Base-by-base conservation (phyloP, 2,329 filamentous ascomycete genomes). In the Calonectria hongkongensis region DNA sequence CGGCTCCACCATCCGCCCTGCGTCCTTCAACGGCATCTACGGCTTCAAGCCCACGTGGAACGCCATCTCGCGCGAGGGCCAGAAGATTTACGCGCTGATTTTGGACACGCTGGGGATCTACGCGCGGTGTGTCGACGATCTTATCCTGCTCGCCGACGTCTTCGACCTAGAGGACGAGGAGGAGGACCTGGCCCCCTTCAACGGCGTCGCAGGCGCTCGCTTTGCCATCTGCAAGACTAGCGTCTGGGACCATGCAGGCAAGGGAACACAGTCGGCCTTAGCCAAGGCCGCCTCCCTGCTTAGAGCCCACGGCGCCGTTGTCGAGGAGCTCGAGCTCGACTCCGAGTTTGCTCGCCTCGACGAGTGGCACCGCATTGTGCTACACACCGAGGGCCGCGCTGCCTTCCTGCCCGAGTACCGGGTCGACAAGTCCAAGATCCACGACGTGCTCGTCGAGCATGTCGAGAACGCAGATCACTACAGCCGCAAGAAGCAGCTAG, bases 21-120 rank as follows among this genome's bases (percentile, higher is more conserved):
- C 86, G 0, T 92, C 91, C 0, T 94, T 90, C 83, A 93, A 91
- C 75, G 92, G 92, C 10, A 86, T 92, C n/a, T 94, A 91, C 74
- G 91, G 87, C 1, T 85, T 93, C 74, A 94, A 94, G 80, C 92
- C 92, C 7, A 94, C 92, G 0, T 93, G 91, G 90, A 89, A 89
- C 72, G 84, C 90, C 1, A 87, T 94, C 54, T 91, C 88, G 2
- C 86, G 90, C 0, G 92, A 94, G 79, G 92, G 92, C 0, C 86
- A 89, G 69, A 91, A 90, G 81, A 83, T 90, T 5, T 92, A 90
- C 78, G 89, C 90, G 2, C 81, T 91, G 4, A 90, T 87, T 3
- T 85, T 91, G 8, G 92, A 94, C 77, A 94, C 92, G 0, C 79
- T 92, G 1, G 92, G 92, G 2, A 83, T 93, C 28, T 93, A 89